Percentiles rank a stretch among this genome's conserved stretches.
Conservation (phyloP, 2,329 filamentous ascomycete species). For the Nakataea oryzae region DNA sequence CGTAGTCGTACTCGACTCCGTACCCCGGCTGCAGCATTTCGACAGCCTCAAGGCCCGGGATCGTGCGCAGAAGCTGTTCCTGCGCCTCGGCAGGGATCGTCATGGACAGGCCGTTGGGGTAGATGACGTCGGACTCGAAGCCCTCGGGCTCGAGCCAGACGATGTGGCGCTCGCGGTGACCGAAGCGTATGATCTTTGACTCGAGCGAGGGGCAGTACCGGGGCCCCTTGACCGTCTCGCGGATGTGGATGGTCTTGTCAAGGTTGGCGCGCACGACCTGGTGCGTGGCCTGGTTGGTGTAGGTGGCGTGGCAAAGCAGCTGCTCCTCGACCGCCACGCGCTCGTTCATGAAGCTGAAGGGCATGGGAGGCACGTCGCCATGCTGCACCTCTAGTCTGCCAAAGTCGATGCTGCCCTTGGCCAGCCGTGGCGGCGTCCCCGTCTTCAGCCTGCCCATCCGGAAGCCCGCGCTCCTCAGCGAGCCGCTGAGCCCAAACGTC, state of each 20-base stretch:
- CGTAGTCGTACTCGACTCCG: slow-evolving; percentile 97
- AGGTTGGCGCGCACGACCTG: slow-evolving; percentile 78
- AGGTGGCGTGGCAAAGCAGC: slow-evolving; percentile 74
- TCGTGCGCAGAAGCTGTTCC: slow-evolving; percentile 71
- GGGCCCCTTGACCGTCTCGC: slow-evolving; percentile 88
- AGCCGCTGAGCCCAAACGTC: slow-evolving; percentile 86
- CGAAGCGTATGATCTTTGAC: slow-evolving; percentile 84
- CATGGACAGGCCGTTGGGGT: slow-evolving; percentile 96
- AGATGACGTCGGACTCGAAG: slow-evolving; percentile 80
- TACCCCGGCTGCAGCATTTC: slow-evolving; percentile 92
- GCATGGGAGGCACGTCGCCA: slow-evolving; percentile 76
- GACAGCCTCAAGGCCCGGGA: slow-evolving; percentile 79
- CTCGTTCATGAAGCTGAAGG: slow-evolving; percentile 86
- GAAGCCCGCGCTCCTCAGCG: slow-evolving; percentile 79
- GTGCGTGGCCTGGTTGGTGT: slow-evolving; percentile 77
- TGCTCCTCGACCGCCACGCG: slow-evolving; percentile 70
- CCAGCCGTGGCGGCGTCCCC: slow-evolving; percentile 82
- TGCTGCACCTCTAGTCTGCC: slow-evolving; percentile 57
- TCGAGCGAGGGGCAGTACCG: slow-evolving; percentile 94
- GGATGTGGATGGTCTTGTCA: slow-evolving; percentile 93
- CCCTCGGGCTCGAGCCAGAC: slow-evolving; percentile 98
- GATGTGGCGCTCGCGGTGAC: slow-evolving; percentile 70
- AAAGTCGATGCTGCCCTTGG: slow-evolving; percentile 74
- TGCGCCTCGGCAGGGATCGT: slow-evolving; percentile 86
- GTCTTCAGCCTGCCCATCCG: slow-evolving; percentile 86